Evolutionary conservation across 768 basidiomycete species (phyloP).

Genomic region (Podaxis sp.): DNA sequence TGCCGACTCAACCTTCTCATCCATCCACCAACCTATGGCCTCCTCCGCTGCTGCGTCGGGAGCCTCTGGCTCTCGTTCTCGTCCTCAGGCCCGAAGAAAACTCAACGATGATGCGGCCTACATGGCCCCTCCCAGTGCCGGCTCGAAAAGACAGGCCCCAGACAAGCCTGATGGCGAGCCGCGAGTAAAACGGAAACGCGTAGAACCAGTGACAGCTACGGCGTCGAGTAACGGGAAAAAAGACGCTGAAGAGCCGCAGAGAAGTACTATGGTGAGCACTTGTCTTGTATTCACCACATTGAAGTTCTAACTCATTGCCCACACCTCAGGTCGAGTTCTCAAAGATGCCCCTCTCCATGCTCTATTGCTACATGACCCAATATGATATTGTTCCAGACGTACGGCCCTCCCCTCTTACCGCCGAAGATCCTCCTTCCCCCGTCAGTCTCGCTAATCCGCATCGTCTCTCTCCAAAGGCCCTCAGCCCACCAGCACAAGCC

Average conservation of each 20-base stretch:
- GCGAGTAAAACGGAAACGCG: slow-evolving; percentile 67
- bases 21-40: slow-evolving; percentile 28
- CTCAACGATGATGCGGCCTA: slow-evolving; percentile 69
- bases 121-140: slow-evolving; percentile 49
- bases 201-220: slow-evolving; percentile 35
- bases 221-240: slow-evolving; percentile 25
- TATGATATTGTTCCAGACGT: slow-evolving; percentile 70
- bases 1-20: slow-evolving; percentile 7
- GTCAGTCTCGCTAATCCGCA: slow-evolving; percentile 48
- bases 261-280: slow-evolving; percentile 38
- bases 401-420: slow-evolving; percentile 63
- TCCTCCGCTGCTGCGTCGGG: slow-evolving; percentile 23
- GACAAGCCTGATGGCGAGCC: slow-evolving; percentile 75
- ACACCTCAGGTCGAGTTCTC: slow-evolving; percentile 65
- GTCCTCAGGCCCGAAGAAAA: slow-evolving; percentile 60
- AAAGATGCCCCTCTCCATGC: slow-evolving; percentile 56
- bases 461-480: slow-evolving; percentile 40
- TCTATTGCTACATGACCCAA: slow-evolving; percentile 70
- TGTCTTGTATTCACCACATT: background rate
- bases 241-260: slow-evolving; percentile 34
- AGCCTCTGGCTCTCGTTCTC: slow-evolving; percentile 50
- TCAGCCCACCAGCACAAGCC: slow-evolving; percentile 40
- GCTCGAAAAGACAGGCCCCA: slow-evolving; percentile 58
- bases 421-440: slow-evolving; percentile 69
- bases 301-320: background rate